Conservation (phyloP, 192 early-diverging fungal genomes). For the Oehlia diaphana region DNA sequence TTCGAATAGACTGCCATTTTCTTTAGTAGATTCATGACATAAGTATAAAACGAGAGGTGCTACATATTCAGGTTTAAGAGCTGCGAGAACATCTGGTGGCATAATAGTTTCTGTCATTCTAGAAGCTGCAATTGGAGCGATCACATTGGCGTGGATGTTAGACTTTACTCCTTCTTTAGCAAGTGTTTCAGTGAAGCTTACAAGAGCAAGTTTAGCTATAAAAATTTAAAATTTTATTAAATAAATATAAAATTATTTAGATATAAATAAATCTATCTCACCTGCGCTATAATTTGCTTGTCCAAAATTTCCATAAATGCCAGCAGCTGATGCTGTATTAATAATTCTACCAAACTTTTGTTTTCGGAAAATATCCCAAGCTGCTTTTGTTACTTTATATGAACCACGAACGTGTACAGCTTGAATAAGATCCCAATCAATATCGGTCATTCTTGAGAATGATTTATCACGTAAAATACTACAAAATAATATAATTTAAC, state of each 20-base stretch:
- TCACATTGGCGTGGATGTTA: slow-evolving; percentile 90
- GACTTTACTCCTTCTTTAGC: slow-evolving; percentile 93
- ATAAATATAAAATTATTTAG: not conserved
- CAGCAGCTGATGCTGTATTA: slow-evolving; percentile 86
- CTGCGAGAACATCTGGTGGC: slow-evolving; percentile 92
- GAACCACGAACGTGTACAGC: slow-evolving; percentile 91
- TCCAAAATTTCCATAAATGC: slow-evolving; percentile 99
- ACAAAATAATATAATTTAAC: not conserved
- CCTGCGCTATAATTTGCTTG: slow-evolving; percentile 80
- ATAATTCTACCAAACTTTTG: slow-evolving; percentile 89
- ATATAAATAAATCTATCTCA: slow-evolving; percentile 31
- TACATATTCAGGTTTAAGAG: slow-evolving; percentile 97
- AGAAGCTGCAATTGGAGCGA: slow-evolving; percentile 96
- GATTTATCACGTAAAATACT: slow-evolving; percentile 95
- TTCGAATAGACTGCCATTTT: slow-evolving; percentile 91
- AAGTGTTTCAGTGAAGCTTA: slow-evolving; percentile 88
- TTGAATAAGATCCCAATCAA: slow-evolving; percentile 95
- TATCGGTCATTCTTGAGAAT: slow-evolving; percentile 96
- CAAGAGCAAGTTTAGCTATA: slow-evolving; percentile 90
- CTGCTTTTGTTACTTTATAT: slow-evolving; percentile 96
- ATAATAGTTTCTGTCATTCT: slow-evolving; percentile 97
- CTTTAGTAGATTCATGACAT: slow-evolving; percentile 81
- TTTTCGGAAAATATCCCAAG: slow-evolving; percentile 94
- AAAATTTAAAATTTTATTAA: not conserved
- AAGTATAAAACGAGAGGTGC: slow-evolving; percentile 93